phyloP scores from a whole-genome alignment of 768 basidiomycete species.

The Rhizopogon vinicolor region DNA sequence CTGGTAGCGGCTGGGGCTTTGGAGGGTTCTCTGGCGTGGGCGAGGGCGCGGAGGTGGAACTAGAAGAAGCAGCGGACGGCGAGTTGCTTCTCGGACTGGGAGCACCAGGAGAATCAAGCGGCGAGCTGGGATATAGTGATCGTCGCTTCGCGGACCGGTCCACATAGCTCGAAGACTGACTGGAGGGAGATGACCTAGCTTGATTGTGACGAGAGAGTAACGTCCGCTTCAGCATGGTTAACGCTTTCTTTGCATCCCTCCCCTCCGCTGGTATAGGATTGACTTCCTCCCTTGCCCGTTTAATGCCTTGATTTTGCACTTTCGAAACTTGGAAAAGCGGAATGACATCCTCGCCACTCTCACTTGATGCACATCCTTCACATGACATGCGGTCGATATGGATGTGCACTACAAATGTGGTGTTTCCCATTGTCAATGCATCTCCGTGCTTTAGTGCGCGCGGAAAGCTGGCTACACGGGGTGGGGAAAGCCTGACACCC shows the following conservation, averaged over 20 bases:
- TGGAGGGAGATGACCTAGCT: constrained; percentile 7
- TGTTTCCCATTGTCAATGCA: constrained; percentile 60
- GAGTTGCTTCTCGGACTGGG: constrained; percentile 20
- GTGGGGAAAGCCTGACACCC: constrained; percentile 55
- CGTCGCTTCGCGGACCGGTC: constrained; percentile 74
- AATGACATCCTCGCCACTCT: constrained; percentile 41
- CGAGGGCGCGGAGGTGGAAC: constrained; percentile 10
- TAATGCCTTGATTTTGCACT: constrained; percentile 11
- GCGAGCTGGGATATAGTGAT: constrained; percentile 47
- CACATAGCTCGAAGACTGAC: constrained; percentile 35
- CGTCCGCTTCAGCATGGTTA: constrained; percentile 59
- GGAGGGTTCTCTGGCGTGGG: constrained; percentile 24
- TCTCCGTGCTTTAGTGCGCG: constrained; percentile 61
- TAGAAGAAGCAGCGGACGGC: constrained; percentile 8
- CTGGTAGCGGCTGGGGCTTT: constrained; percentile 44
- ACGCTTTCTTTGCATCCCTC: constrained; percentile 58
- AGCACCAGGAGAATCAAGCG: constrained; percentile 50
- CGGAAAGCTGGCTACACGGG: constrained; percentile 67
- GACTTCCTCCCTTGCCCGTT: constrained; percentile 14
- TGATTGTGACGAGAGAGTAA: constrained; percentile 49
- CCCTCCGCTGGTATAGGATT: constrained; percentile 13
- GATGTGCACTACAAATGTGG: constrained; percentile 66
- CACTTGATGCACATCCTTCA: constrained; percentile 49
- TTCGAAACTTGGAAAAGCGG: constrained; percentile 40
- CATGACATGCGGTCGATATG: constrained; percentile 63